phyloP scores from a whole-genome alignment of 2,329 filamentous ascomycete genomes.

The Talaromyces islandicus region DNA sequence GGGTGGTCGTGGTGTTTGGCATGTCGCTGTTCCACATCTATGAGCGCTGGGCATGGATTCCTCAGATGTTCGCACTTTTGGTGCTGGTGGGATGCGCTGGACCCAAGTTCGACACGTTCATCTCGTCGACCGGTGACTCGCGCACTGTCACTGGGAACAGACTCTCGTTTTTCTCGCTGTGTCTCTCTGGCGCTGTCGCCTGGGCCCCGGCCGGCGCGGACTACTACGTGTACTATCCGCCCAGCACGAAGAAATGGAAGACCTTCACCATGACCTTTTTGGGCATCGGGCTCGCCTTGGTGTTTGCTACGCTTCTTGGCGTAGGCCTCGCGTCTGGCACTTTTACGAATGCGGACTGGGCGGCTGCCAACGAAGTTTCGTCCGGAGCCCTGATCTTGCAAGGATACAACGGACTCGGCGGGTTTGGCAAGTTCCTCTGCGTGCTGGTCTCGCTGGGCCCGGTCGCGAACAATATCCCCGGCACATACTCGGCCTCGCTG shows the following conservation, averaged over 20 bases:
- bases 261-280: slow-evolving; percentile 34
- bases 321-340: slow-evolving; percentile 37
- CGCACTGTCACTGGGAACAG: slow-evolving; percentile 29
- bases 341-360: slow-evolving; percentile 10
- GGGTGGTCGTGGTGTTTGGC: slow-evolving; percentile 33
- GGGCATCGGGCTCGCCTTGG: slow-evolving; percentile 28
- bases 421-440: slow-evolving; percentile 39
- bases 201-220: slow-evolving; percentile 34
- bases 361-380: slow-evolving; percentile 34
- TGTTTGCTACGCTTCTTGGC: slow-evolving; percentile 33
- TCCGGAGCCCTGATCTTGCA: slow-evolving; percentile 13
- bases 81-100: slow-evolving; percentile 37
- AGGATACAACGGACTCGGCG: slow-evolving; percentile 21
- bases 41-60: slow-evolving; percentile 39
- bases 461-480: slow-evolving; percentile 40
- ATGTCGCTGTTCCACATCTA: slow-evolving; percentile 39
- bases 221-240: slow-evolving; percentile 41
- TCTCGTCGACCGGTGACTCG: slow-evolving; percentile 21
- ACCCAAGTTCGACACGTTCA: slow-evolving; percentile 28
- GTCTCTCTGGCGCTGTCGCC: slow-evolving; percentile 28
- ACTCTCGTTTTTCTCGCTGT: slow-evolving; percentile 31
- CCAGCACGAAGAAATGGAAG: slow-evolving; percentile 28
- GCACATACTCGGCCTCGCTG: slow-evolving; percentile 40
- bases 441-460: slow-evolving; percentile 38
- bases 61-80: slow-evolving; percentile 36